phyloP scores from a whole-genome alignment of 2,329 filamentous ascomycete species.

The Colletotrichum nymphaeae region DNA sequence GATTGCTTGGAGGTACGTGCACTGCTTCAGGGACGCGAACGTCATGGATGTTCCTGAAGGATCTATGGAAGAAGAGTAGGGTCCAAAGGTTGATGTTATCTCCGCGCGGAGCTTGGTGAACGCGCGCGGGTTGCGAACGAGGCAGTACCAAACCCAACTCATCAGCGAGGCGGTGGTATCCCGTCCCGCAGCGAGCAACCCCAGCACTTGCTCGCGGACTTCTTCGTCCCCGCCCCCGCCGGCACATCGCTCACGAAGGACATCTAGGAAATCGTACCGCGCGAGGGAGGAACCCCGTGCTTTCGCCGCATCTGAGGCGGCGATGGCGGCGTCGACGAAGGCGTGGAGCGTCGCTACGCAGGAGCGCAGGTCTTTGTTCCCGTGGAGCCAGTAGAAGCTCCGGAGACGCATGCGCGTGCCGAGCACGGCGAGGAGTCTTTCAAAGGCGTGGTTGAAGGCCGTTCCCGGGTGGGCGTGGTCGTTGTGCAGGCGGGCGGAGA shows the following conservation, averaged over 20 bases:
- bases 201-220: conserved; percentile 29
- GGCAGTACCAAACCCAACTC: conserved; percentile 38
- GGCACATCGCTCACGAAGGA: conserved; percentile 28
- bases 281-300: conserved; percentile 7
- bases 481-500: conserved; percentile 7
- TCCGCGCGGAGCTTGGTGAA: conserved; percentile 35
- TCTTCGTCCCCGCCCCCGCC: conserved; percentile 2
- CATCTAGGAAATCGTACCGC: conserved; percentile 36
- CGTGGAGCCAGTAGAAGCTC: conserved; percentile 27
- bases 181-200: conserved; percentile 37
- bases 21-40: conserved; percentile 38
- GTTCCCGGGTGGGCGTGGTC: conserved; percentile 15
- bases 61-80: neutral
- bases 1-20: conserved; percentile 40
- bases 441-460: conserved; percentile 30
- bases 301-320: conserved; percentile 18
- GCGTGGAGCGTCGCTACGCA: conserved; percentile 21
- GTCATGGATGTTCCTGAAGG: conserved; percentile 5
- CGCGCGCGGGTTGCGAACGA: conserved; percentile 30
- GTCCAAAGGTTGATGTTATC: conserved; percentile 22
- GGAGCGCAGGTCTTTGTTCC: neutral
- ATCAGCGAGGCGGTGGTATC: conserved; percentile 41
- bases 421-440: conserved; percentile 21
- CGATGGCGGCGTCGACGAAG: conserved; percentile 36
- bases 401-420: conserved; percentile 29